phyloP scores from a whole-genome alignment of 768 basidiomycete genomes.

The Collybia nuda region DNA sequence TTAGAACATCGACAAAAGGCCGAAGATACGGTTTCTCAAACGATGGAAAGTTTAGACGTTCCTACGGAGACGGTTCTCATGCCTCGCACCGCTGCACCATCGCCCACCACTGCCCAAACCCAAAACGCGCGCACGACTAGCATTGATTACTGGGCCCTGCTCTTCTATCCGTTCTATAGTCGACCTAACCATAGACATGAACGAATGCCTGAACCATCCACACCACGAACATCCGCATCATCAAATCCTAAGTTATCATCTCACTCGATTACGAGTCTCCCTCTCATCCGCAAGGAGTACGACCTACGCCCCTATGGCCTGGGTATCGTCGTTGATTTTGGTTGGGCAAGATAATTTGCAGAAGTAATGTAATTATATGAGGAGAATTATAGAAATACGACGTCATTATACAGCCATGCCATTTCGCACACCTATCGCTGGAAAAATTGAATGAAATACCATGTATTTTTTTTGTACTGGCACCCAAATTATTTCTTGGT shows the following conservation, averaged over 20 bases:
- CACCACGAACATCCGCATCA: slow-evolving; percentile 3
- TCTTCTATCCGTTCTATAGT: slow-evolving; percentile 4
- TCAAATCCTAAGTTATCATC: slow-evolving; percentile 10
- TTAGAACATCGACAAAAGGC: slow-evolving; percentile 33
- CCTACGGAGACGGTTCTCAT: slow-evolving; percentile 9
- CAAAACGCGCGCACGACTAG: slow-evolving; percentile 2
- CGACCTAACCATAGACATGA: no score
- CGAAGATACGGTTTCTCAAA: slow-evolving; percentile 15
- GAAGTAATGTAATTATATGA: not conserved
- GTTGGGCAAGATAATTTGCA: slow-evolving; percentile 47
- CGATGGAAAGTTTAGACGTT: slow-evolving; percentile 6
- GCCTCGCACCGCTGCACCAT: slow-evolving; percentile 16
- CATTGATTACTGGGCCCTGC: slow-evolving; percentile 14
- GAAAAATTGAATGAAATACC: not conserved
- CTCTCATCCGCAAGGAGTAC: slow-evolving; percentile 50
- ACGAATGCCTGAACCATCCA: not conserved
- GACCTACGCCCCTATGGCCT: slow-evolving; percentile 76
- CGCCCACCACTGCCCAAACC: slow-evolving; percentile 1
- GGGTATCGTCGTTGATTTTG: slow-evolving; percentile 71
- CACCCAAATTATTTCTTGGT: no score
- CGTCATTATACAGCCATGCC: not conserved
- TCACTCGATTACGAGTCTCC: slow-evolving; percentile 15
- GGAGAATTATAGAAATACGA: no score
- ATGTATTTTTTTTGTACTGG: no score
- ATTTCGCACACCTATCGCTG: not conserved